Percentiles rank a stretch among this genome's conserved stretches.
These are phyloP conservation scores for Cinnamomum micranthum DNA, from an alignment of 164 flowering plant species.

Conservation along the genomic window DNA sequence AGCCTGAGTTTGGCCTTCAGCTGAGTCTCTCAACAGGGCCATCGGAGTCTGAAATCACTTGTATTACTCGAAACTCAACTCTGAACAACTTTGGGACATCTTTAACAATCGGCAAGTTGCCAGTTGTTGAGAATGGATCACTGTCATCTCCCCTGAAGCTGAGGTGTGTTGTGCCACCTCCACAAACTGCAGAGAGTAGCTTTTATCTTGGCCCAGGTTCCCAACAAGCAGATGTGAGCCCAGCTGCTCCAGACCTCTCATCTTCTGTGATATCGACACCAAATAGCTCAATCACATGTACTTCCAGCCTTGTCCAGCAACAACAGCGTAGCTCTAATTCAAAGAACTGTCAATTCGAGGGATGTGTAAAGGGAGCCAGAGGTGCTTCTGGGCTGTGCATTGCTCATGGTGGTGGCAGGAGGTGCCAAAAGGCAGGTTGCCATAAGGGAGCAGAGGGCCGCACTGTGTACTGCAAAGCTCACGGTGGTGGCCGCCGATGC, in stretches of 20 bases:
- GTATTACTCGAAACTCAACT: constrained; percentile 26
- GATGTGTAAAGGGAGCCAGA: constrained; percentile 94
- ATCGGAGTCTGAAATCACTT: constrained; percentile 71
- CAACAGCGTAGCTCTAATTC: constrained; percentile 33
- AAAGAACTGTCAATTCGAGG: constrained; percentile 73
- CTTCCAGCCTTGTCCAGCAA: constrained; percentile 60
- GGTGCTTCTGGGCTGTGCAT: constrained; percentile 97
- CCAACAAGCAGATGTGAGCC: constrained; percentile 15
- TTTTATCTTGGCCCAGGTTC: constrained; percentile 25
- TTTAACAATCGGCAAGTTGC: constrained; percentile 5
- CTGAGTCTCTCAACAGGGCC: constrained; percentile 68
- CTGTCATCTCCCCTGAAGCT: constrained; percentile 31
- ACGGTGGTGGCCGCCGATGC: constrained; percentile 96
- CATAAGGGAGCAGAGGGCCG: constrained; percentile 94
- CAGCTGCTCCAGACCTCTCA: constrained; percentile 11
- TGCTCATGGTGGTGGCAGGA: constrained; percentile 92
- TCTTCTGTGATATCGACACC: not conserved
- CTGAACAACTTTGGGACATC: constrained; percentile 20
- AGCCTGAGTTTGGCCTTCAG: constrained; percentile 58
- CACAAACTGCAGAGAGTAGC: constrained; percentile 17
- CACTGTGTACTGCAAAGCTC: constrained; percentile 92
- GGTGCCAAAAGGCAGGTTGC: constrained; percentile 84
- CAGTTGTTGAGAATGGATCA: constrained; percentile 43
- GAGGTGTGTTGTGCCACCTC: constrained; percentile 23
- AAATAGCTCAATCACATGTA: constrained; percentile 55